These are phyloP conservation scores for Albugo candida DNA, from an alignment of 352 stramenopile species.

Conservation along the genomic window DNA sequence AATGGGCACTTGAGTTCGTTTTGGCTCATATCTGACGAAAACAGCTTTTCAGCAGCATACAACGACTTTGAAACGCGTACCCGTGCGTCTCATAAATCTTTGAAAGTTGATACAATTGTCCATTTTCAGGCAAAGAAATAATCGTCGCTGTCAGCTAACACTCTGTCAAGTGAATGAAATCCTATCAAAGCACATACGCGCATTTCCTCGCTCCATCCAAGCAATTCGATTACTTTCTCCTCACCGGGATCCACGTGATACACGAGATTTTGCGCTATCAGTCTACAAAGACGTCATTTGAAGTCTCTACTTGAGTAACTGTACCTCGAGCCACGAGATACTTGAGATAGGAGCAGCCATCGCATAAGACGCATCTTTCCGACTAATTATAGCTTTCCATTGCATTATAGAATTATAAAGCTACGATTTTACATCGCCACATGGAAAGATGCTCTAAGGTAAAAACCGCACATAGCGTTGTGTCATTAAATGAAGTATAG, in stretches of 20 bases:
- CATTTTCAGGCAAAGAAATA: conserved; percentile 60
- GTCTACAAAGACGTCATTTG: conserved; percentile 9
- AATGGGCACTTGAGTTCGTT: conserved; percentile 37
- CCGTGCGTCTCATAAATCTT: conserved; percentile 79
- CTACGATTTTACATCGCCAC: too few species aligned
- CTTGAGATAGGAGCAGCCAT: too few species aligned
- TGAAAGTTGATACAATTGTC: conserved; percentile 77
- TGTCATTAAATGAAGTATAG: too few species aligned
- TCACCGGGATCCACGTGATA: conserved; percentile 47
- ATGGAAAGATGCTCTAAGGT: too few species aligned
- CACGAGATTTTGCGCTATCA: conserved; percentile 44
- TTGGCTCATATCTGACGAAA: conserved; percentile 50
- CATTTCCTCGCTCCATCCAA: conserved; percentile 40
- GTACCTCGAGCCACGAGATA: too few species aligned
- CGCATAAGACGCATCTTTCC: too few species aligned
- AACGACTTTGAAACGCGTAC: conserved; percentile 10
- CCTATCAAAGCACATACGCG: not conserved
- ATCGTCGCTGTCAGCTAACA: conserved; percentile 55
- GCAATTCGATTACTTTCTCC: conserved; percentile 65
- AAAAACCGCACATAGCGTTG: too few species aligned
- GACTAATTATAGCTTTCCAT: too few species aligned
- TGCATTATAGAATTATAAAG: too few species aligned
- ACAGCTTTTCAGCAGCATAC: not conserved
- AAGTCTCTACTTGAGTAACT: not conserved
- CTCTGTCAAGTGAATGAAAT: not conserved